Conservation (phyloP, 2,329 filamentous ascomycete species). For the Dactylellina leptospora region DNA sequence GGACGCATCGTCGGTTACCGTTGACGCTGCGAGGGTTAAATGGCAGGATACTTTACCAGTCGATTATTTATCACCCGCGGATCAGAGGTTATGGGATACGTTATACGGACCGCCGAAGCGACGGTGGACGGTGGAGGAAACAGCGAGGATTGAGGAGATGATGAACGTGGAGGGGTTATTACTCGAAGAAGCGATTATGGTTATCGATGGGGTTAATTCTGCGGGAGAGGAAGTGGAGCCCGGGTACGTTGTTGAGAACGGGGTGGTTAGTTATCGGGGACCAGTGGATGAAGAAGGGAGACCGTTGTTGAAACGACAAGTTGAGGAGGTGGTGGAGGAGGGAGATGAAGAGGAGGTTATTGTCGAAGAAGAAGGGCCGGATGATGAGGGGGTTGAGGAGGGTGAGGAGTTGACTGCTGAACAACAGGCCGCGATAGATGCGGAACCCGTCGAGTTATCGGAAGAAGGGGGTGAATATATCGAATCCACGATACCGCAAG, state of each 20-base stretch:
- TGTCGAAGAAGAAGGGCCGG: background rate
- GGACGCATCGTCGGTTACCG: conserved; percentile 2
- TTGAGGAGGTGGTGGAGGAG: background rate
- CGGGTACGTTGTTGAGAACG: conserved; percentile 32
- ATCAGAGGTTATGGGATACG: conserved; percentile 37
- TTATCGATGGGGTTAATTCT: conserved; percentile 29
- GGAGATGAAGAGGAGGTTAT: background rate
- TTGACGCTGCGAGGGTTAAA: conserved; percentile 30
- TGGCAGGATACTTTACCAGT: conserved; percentile 38
- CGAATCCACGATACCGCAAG: background rate
- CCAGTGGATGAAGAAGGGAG: conserved; percentile 38
- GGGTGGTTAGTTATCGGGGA: conserved; percentile 36
- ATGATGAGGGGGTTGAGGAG: conserved; percentile 1
- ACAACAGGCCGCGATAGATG: no score
- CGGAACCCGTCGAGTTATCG: background rate
- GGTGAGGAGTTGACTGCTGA: no score
- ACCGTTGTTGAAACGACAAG: conserved; percentile 7
- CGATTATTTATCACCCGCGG: conserved; percentile 1
- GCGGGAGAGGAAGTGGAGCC: conserved; percentile 1
- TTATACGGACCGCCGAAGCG: conserved; percentile 42
- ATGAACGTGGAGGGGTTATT: conserved; percentile 24
- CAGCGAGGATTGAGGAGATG: conserved; percentile 26
- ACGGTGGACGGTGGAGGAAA: conserved; percentile 28
- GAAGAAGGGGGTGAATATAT: background rate
- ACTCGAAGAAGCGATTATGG: conserved; percentile 37